Evolutionary conservation across 2,329 filamentous ascomycete genomes (phyloP), one percentile per base, ranked within the genome.

Genomic region (Fusarium tricinctum): DNA sequence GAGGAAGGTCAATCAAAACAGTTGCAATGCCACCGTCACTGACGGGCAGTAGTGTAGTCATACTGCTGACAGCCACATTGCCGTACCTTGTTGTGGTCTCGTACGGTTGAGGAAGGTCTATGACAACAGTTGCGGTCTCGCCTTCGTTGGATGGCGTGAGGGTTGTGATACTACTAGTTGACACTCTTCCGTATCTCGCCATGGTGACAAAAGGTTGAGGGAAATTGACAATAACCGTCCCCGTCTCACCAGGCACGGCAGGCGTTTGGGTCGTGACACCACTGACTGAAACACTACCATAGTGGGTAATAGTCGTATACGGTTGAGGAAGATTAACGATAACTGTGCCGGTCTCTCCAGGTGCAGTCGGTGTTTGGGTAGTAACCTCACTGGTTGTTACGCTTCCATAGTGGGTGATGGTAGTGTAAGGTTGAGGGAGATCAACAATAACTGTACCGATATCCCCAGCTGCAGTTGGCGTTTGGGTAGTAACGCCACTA

Each of bases 1-100:
- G 57, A 4, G 43, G 51, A 1, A 58, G 58, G 28, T 62, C 6
- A 2, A 47, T 8, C 8, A n/a, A n/a, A n/a, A 61, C 54, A 6
- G 46, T 59, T 0, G 32, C 58, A 1, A 3, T 8, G 4, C 45
- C 32, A 0, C 58, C 58, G 1, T 35, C 12, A 12, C 22, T 7
- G 1, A n/a, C 9, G 1, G 45, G 42, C 2, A 15, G 8, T 7
- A 42, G 5, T 1, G 53, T 61, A 0, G 40, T 51, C 1, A 45
- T 9, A 3, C n/a, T 26, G 7, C 57, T 48, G 0, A 28, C 30
- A 20, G 30, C 23, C 0, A 58, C 57, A 2, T 20, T 22, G 1
- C 56, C 49, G 14, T 59, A 59, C 8, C 50, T 15, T 2, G 56
- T 58, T 1, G 20, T 19, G 4, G 54, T 58, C 0, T 8, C 20